Evolutionary conservation across 352 stramenopile species (phyloP), one percentile per base, ranked within the genome.

Genomic region (Lagenidium giganteum): DNA sequence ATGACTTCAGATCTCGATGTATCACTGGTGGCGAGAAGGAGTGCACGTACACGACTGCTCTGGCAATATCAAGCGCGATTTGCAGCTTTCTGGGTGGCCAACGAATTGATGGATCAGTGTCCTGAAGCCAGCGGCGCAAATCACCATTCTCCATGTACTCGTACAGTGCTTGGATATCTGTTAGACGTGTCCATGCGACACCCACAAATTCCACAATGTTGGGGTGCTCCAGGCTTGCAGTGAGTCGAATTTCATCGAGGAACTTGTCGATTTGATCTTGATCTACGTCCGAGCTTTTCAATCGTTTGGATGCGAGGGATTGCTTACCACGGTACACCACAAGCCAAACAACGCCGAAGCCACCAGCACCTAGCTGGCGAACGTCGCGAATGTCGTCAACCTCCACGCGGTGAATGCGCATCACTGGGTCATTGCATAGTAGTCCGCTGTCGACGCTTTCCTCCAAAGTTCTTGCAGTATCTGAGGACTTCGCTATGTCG

Each of bases 161-260:
- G 20, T 57, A 62, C 27, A 64, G 39, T 30, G 57, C 51, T 11
- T 32, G 51, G n/a, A 69, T 30, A 34, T 64, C 58, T 0, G 38
- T 13, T 0, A 51, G 54, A 3, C 41, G 45, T 25, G 61, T 57
- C 57, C 62, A 72, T 12, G 52, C 61, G 11, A 67, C 67, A 17
- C 67, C 67, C 7, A 73, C 27, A 21, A 80, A 44, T 22, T 47
- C 41, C 13, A 76, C 41, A 31, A 80, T 61, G 34, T 71, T 65
- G 22, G 42, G 51, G 35, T 80, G 64, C 12, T 70, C 35, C 22
- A 76, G 51, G 30, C 48, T 34, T 0, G 60, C 62, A 42, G 73
- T 67, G 26, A 80, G 47, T 11, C 53, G 51, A 25, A 80, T 74
- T 40, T 80, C 46, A 2, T 57, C 47, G 11, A 47, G 26, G 21